Base-by-base conservation (phyloP, 139 green algal genomes). In the Zygnema circumcarinatum region DNA sequence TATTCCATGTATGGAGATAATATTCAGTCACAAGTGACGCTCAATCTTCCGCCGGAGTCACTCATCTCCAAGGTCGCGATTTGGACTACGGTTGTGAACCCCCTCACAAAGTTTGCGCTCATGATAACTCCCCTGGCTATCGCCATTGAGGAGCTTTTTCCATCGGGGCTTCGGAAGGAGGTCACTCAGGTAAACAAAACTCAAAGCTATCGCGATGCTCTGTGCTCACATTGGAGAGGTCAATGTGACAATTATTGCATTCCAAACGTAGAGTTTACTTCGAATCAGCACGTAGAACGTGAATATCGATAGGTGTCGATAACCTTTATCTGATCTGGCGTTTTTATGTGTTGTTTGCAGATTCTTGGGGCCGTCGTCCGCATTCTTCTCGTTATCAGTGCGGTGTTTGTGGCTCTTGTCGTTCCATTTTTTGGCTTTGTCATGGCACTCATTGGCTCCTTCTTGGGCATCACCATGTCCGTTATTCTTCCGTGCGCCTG, bases 401-500 rank as follows among this genome's bases (percentile, higher is more conserved):
- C 38, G 3, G 52, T 86, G 11, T 68, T 87, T 69, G 75, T 79
- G 25, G 85, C 85, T 2, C 52, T 90, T 25, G 25, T 31, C 33
- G 75, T 90, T 40, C 85, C 85, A 7, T 90, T 90, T 67, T 90
- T 90, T 33, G 85, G 76, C n/a, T 62, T 67, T 1, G 85, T 90
- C 0, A 90, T 90, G 85, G 85, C 85, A 11, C 83, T 90, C 85
- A 90, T 90, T 2, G 85, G 85, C 21, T 87, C 76, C 32, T 86
- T 90, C 76, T 69, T 90, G 21, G 52, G 42, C 0, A 39, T 90
- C 21, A 81, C 47, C 41, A 81, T 90, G 36, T 90, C 85, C 1
- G 85, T 86, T 7, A 86, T 90, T 38, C 35, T 90, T 42, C 85
- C 85, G 2, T 90, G 85, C 47, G 75, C 38, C 11, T 90, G 41